These are phyloP conservation scores for Rhodotorula taiwanensis DNA, from an alignment of 768 basidiomycete species.

Conservation along the genomic window DNA sequence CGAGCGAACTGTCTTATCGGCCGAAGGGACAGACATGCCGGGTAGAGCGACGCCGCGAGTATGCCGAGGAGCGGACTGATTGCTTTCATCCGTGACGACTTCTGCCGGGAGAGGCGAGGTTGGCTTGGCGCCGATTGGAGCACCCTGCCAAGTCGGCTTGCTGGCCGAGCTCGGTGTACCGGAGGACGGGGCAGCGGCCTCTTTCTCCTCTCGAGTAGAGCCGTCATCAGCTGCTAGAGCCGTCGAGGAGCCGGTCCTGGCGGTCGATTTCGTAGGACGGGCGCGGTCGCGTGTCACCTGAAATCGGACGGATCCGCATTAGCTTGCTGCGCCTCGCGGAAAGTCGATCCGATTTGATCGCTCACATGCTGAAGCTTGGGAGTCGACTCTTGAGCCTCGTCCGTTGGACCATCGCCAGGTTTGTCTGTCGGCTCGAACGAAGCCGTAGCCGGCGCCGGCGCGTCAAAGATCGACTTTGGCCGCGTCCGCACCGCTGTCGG, in stretches of 20 bases:
- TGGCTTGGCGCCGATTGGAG: constrained; percentile 10
- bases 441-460: neutral
- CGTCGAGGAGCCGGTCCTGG: neutral
- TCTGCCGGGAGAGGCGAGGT: neutral
- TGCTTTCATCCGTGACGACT: neutral
- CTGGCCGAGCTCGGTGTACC: neutral
- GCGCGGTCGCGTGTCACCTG: constrained; percentile 7
- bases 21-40: constrained; percentile 8
- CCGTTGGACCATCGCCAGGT: too few species aligned
- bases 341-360: too few species aligned
- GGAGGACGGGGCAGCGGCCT: neutral
- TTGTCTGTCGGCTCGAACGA: too few species aligned
- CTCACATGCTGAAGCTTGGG: constrained; percentile 13
- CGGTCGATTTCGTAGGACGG: constrained; percentile 19
- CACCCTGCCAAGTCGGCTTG: constrained; percentile 16
- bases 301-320: too few species aligned
- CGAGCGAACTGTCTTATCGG: neutral
- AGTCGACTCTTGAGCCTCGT: too few species aligned
- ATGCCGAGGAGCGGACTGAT: neutral
- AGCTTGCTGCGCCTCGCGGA: too few species aligned
- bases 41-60: constrained; percentile 32
- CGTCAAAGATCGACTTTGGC: neutral
- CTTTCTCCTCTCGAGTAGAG: neutral
- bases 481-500: neutral
- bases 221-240: too few species aligned